A percentile compares a stretch with the other conserved stretches of the same genome.
Evolutionary conservation across 495 filamentous ascomycete genomes (phyloP).

Genomic region (Mycothermus thermophilus): DNA sequence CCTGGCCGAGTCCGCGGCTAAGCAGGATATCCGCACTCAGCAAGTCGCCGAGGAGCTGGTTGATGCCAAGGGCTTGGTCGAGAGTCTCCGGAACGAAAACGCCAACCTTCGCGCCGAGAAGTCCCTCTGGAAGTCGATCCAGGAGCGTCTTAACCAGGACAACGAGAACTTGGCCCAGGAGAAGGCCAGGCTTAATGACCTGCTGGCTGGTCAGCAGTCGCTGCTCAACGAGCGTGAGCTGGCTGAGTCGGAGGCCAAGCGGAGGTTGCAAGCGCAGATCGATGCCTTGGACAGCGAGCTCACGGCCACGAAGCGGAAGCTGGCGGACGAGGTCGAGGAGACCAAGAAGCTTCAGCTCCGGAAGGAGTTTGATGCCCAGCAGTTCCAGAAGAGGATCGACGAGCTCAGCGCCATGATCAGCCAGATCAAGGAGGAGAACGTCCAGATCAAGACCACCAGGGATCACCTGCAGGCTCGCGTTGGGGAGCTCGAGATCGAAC

Average conservation of each 20-base stretch:
- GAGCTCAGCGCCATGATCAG: slow-evolving; percentile 70
- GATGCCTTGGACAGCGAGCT: slow-evolving; percentile 71
- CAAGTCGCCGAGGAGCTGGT: slow-evolving; percentile 88
- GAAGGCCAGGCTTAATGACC: slow-evolving; percentile 59
- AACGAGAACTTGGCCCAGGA: slow-evolving; percentile 76
- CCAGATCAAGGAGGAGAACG: slow-evolving; percentile 66
- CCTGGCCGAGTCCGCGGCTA: slow-evolving; percentile 67
- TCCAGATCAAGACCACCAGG: slow-evolving; percentile 65
- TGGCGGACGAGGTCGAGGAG: slow-evolving; percentile 73
- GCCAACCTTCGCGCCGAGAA: slow-evolving; percentile 91
- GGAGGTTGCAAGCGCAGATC: slow-evolving; percentile 59
- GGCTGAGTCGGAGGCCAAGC: slow-evolving; percentile 63
- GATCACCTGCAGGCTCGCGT: slow-evolving; percentile 80
- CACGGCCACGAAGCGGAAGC: slow-evolving; percentile 61
- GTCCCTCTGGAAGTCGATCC: slow-evolving; percentile 78
- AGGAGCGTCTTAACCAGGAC: slow-evolving; percentile 72
- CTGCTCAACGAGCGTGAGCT: slow-evolving; percentile 84
- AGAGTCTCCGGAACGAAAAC: slow-evolving; percentile 80
- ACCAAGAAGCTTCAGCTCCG: slow-evolving; percentile 61
- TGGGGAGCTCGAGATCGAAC: slow-evolving; percentile 74
- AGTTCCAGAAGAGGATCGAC: slow-evolving; percentile 76
- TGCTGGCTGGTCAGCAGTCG: slow-evolving; percentile 68
- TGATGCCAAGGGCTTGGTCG: slow-evolving; percentile 63
- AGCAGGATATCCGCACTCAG: slow-evolving; percentile 78
- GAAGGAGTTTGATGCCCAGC: slow-evolving; percentile 76